These are phyloP conservation scores for Amanita thiersii DNA, from an alignment of 768 basidiomycete genomes.

Conservation along the genomic window DNA sequence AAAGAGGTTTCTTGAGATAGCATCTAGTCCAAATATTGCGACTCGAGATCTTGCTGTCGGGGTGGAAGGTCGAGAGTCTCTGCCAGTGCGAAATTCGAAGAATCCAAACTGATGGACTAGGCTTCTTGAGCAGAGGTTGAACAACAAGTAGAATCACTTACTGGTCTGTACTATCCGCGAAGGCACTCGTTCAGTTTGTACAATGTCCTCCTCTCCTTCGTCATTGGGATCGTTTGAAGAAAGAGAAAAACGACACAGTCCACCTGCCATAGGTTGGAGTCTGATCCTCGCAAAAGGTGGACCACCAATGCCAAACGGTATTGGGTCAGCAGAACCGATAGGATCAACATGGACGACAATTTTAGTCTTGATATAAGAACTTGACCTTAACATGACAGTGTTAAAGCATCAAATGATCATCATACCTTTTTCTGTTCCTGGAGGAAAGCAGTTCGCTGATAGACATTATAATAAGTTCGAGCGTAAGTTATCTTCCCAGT, in stretches of 20 bases:
- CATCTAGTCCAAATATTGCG: constrained; percentile 85
- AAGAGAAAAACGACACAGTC: constrained; percentile 72
- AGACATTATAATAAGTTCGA: constrained; percentile 85
- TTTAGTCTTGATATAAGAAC: constrained; percentile 54
- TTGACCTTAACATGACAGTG: constrained; percentile 5
- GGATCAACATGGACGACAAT: constrained; percentile 84
- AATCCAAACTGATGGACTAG: constrained; percentile 86
- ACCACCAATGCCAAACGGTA: constrained; percentile 63
- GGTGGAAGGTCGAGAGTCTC: constrained; percentile 72
- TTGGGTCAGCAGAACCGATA: constrained; percentile 61
- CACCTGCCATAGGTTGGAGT: constrained; percentile 78
- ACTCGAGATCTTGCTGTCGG: constrained; percentile 76
- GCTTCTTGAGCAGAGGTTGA: constrained; percentile 5
- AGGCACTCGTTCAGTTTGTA: constrained; percentile 68
- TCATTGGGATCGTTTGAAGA: constrained; percentile 68
- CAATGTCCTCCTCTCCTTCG: constrained; percentile 74
- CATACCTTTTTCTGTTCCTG: constrained; percentile 73
- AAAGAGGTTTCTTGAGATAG: constrained; percentile 86
- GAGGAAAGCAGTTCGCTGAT: constrained; percentile 73
- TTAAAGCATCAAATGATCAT: constrained; percentile 3
- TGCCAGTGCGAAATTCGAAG: constrained; percentile 78
- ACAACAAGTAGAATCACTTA: constrained; percentile 28
- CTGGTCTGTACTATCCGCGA: constrained; percentile 76
- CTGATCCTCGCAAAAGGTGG: constrained; percentile 77
- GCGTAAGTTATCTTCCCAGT: constrained; percentile 57